These are phyloP conservation scores for Lathyrus tuberosus DNA, from an alignment of 306 rosid genomes.

Conservation along the genomic window DNA sequence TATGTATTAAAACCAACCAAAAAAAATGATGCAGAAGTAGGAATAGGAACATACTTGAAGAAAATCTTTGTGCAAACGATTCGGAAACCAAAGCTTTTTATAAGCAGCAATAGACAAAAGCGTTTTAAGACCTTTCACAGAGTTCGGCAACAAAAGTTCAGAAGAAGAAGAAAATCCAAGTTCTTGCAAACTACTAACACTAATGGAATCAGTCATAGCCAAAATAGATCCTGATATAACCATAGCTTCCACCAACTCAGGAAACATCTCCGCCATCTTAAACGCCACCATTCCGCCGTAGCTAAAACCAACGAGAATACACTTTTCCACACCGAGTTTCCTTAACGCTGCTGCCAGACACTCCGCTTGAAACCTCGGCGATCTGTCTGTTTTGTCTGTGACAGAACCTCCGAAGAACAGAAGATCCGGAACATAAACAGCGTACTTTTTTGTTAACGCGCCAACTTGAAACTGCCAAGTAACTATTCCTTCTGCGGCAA, in stretches of 20 bases:
- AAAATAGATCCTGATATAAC: constrained; percentile 76
- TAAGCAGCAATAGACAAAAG: constrained; percentile 71
- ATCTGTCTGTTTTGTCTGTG: constrained; percentile 55
- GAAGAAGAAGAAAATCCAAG: constrained; percentile 72
- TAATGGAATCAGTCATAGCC: constrained; percentile 65
- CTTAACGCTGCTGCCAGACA: constrained; percentile 60
- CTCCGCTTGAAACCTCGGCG: constrained; percentile 72
- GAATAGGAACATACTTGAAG: constrained; percentile 38
- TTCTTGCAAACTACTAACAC: constrained; percentile 42
- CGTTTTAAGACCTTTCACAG: constrained; percentile 72
- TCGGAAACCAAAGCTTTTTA: constrained; percentile 72
- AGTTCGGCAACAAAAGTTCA: constrained; percentile 72
- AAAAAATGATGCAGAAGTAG: too few species aligned
- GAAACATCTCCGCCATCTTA: constrained; percentile 66
- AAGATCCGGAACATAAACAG: constrained; percentile 86
- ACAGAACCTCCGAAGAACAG: constrained; percentile 75
- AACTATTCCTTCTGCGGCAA: constrained; percentile 82
- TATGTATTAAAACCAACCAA: too few species aligned
- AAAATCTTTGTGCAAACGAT: constrained; percentile 70
- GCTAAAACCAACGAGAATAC: constrained; percentile 72
- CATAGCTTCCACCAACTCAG: constrained; percentile 56
- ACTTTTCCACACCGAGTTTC: constrained; percentile 78
- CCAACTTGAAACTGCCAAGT: constrained; percentile 94
- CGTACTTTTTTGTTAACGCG: constrained; percentile 61
- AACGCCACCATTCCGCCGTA: constrained; percentile 93